Evolutionary conservation across 306 rosid species (phyloP), one percentile per base, ranked within the genome.

Genomic region (Begonia loranthoides): DNA sequence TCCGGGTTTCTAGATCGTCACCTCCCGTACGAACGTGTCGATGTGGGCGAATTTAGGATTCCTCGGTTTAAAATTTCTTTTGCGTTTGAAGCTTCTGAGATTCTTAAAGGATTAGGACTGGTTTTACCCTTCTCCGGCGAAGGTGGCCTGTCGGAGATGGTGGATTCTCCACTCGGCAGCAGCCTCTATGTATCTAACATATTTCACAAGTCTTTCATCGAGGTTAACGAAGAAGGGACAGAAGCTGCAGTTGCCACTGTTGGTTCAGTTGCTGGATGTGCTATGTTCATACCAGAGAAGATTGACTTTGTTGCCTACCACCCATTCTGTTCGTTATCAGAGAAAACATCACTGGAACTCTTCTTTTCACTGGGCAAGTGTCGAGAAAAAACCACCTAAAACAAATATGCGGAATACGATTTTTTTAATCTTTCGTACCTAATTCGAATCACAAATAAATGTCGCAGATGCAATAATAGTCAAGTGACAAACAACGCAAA

Each of bases 241-340:
- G 68, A 45, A 54, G 68, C 97, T 19, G 95, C 86, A 3, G 87
- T 80, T 16, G 86, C 76, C 28, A 64, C 74, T 8, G 81, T 67
- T 9, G 75, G 58, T 28, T 57, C 58, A 2, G 21, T 87, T 17
- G 0, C 0, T 1, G 0, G 48, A 12, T 58, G 81, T 63, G 0
- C 60, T 22, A 0, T 63, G 15, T 10, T 0, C 9, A 0, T 11
- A 8, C 6, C 40, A 1, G 47, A 56, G 2, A 47, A 13, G 45
- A 53, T 73, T 15, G 83, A 89, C 70, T 85, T 89, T 41, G 90
- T 85, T 15, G 97, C 90, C 9, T 79, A 85, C 56, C 95, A 72
- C 24, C 90, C 97, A 10, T 89, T 70, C 68, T 89, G 50, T 85
- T 73, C 59, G 28, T 74, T 13, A 65, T 89, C 43, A 73, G 84